These are phyloP conservation scores for Diplocarpon mali DNA, from an alignment of 2,329 filamentous ascomycete genomes.

Conservation along the genomic window DNA sequence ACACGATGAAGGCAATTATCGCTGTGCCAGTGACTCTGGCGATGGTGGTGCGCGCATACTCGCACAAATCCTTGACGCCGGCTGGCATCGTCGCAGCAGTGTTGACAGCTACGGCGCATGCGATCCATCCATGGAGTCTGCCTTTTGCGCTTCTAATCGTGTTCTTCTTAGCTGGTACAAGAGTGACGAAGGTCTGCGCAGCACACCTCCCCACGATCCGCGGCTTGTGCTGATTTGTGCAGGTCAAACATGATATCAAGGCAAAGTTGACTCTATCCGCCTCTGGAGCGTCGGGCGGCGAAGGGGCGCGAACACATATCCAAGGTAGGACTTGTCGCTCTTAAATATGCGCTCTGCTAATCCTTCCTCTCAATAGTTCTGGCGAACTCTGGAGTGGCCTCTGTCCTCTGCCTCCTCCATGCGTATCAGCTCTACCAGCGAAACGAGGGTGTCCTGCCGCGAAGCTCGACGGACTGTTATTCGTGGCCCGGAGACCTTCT, in stretches of 20 bases:
- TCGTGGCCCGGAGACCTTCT: conserved; percentile 52
- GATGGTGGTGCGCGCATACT: conserved; percentile 57
- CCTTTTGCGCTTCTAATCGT: conserved; percentile 74
- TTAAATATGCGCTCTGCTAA: conserved; percentile 7
- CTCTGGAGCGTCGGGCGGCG: conserved; percentile 61
- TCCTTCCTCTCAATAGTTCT: conserved; percentile 42
- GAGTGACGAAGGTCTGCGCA: conserved; percentile 61
- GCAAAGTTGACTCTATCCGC: conserved; percentile 68
- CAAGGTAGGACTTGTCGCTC: conserved; percentile 43
- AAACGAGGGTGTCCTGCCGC: conserved; percentile 18
- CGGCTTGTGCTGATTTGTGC: conserved; percentile 14
- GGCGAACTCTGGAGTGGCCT: conserved; percentile 75
- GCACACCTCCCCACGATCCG: not conserved
- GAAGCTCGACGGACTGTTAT: conserved; percentile 34
- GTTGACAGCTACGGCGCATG: conserved; percentile 68
- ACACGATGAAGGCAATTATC: conserved; percentile 44
- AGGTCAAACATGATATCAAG: conserved; percentile 85
- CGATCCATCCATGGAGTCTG: conserved; percentile 86
- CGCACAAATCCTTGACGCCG: conserved; percentile 67
- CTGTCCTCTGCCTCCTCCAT: conserved; percentile 49
- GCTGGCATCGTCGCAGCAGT: conserved; percentile 61
- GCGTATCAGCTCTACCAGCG: conserved; percentile 46
- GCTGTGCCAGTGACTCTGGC: conserved; percentile 46
- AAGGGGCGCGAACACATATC: conserved; percentile 71
- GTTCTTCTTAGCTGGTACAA: conserved; percentile 79